These are phyloP conservation scores for Saturnispora dispora DNA, from an alignment of 805 yeast species.

Conservation along the genomic window DNA sequence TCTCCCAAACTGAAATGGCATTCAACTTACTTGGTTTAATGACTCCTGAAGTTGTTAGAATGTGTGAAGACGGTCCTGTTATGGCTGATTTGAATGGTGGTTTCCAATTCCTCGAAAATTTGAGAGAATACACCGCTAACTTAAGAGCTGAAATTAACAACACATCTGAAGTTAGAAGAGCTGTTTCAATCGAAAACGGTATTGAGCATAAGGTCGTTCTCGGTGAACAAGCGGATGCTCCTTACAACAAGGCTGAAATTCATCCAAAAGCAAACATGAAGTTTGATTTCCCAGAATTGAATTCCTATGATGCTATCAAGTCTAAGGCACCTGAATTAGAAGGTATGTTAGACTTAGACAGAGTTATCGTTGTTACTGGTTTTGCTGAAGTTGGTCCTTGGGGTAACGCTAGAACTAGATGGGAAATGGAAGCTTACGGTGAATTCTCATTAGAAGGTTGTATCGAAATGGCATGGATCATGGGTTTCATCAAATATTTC, in stretches of 20 bases:
- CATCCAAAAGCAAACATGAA: conserved; percentile 94
- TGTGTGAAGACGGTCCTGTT: conserved; percentile 90
- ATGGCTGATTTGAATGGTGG: conserved; percentile 99
- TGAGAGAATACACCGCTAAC: conserved; percentile 76
- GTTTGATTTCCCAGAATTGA: conserved; percentile 85
- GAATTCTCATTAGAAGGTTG: conserved; percentile 96
- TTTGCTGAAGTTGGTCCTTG: conserved; percentile 98
- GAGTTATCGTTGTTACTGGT: conserved; percentile 92
- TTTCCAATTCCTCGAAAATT: conserved; percentile 82
- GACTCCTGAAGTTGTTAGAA: conserved; percentile 73
- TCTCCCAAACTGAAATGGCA: conserved; percentile 99
- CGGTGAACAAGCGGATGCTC: conserved; percentile 83
- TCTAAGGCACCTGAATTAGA: conserved; percentile 63
- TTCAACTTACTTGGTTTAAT: conserved; percentile 92
- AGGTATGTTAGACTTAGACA: conserved; percentile 87
- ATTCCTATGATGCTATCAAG: conserved; percentile 66
- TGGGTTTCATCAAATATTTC: conserved; percentile 95
- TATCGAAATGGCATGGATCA: conserved; percentile 99
- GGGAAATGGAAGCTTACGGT: conserved; percentile 98
- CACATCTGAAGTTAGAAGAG: conserved; percentile 87
- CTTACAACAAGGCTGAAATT: conserved; percentile 65
- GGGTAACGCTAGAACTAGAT: conserved; percentile 98
- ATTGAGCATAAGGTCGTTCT: conserved; percentile 77
- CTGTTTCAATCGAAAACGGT: conserved; percentile 89
- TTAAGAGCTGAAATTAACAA: conserved; percentile 71